Evolutionary conservation across 1,284 basidiomycete genomes (phyloP).

Genomic region (Pseudozyma thailandica): DNA sequence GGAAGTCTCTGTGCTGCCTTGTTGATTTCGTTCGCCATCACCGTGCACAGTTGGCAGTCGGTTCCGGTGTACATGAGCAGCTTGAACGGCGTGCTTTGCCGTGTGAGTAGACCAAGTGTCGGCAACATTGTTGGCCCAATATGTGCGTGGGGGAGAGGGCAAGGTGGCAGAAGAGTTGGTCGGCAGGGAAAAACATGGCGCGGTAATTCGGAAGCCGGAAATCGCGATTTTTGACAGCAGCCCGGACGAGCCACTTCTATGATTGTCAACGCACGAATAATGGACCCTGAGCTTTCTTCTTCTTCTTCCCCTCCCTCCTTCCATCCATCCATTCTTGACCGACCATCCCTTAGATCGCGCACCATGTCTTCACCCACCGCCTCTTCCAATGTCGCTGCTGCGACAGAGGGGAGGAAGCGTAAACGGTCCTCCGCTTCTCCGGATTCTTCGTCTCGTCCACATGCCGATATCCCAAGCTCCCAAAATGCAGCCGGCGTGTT

Average conservation of each 20-base stretch:
- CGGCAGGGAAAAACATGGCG: too few species aligned
- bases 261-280: background rate
- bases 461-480: background rate
- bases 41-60: conserved; percentile 62
- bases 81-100: conserved; percentile 2
- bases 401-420: conserved; percentile 12
- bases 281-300: conserved; percentile 19
- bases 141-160: background rate
- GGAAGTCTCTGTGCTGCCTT: conserved; percentile 22
- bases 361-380: background rate
- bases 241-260: too few species aligned
- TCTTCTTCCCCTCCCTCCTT: background rate
- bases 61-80: conserved; percentile 64
- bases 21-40: conserved; percentile 52
- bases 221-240: background rate
- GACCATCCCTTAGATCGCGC: background rate
- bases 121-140: conserved; percentile 9
- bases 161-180: background rate
- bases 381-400: background rate
- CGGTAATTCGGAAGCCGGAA: conserved; percentile 14
- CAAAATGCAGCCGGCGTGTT: conserved; percentile 4
- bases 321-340: background rate
- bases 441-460: background rate
- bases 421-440: conserved; percentile 10
- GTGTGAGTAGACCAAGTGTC: conserved; percentile 4